These are phyloP conservation scores for Hyphodiscus hymeniophilus DNA, from an alignment of 495 filamentous ascomycete genomes.

Conservation along the genomic window DNA sequence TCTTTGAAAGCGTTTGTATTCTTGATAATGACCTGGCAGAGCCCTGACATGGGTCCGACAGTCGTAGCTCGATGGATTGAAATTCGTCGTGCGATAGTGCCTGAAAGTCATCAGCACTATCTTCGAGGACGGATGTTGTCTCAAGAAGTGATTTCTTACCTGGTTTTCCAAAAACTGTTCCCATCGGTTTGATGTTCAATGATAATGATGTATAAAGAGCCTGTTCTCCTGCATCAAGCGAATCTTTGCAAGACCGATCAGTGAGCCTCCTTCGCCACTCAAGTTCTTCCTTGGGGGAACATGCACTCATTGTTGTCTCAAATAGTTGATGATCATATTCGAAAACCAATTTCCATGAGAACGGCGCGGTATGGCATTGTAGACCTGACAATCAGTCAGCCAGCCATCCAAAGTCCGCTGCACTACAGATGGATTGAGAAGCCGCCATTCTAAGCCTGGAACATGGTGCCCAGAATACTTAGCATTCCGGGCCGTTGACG, in stretches of 20 bases:
- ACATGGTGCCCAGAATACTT: neutral
- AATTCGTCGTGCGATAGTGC: conserved; percentile 63
- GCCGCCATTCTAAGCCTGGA: neutral
- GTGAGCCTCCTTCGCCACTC: conserved; percentile 58
- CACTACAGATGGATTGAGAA: too few relatives aligned
- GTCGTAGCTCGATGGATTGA: conserved; percentile 74
- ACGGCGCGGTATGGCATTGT: conserved; percentile 74
- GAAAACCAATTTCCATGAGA: conserved; percentile 93
- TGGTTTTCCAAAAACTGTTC: conserved; percentile 61
- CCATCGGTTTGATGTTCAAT: conserved; percentile 65
- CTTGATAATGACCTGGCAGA: conserved; percentile 76
- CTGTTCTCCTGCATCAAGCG: conserved; percentile 35
- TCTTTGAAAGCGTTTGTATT: conserved; percentile 72
- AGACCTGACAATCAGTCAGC: conserved; percentile 47
- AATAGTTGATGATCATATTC: conserved; percentile 66
- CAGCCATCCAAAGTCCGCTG: neutral
- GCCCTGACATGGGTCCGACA: conserved; percentile 49
- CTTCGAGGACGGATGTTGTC: too few relatives aligned
- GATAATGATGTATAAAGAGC: conserved; percentile 50
- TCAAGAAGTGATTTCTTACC: conserved; percentile 28
- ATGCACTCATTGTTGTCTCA: conserved; percentile 84
- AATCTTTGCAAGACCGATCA: conserved; percentile 33
- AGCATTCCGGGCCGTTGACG: too few relatives aligned
- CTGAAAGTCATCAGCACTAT: conserved; percentile 25
- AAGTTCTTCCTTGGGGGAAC: conserved; percentile 70